Base-by-base conservation (phyloP, 441 rosid species). In the Erysimum cheiri region DNA sequence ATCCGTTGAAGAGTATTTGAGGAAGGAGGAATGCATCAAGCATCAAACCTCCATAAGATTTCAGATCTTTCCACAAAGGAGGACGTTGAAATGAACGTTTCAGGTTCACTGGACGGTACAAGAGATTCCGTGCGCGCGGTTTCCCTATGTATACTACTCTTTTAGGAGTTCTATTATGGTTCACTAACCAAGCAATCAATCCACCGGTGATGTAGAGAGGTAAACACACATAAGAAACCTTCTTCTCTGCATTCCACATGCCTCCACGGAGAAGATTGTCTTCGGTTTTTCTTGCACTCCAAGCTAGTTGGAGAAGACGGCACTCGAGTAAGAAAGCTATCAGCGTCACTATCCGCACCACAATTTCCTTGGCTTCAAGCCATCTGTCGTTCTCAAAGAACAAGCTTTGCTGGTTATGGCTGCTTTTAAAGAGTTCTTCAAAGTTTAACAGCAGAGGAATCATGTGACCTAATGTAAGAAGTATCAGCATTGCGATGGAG, bases 281-380 rank as follows among this genome's bases (percentile, higher is more conserved):
- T 49, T 67, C 86, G 12, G 72, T 69, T 64, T 70, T 76, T 78
- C 97, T 84, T 49, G 88, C 79, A 33, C 85, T 84, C 97, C 94
- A 92, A 49, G 86, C 77, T 70, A 87, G 83, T 72, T 86, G 97
- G 70, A 94, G 90, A 75, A 94, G 84, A 40, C 88, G 85, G 29
- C 88, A 88, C 75, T 90, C 87, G 72, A 94, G 77, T 80, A 94
- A 89, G 76, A 92, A 90, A 64, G 94, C 99, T 50, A 90, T 75
- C 90, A 94, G 83, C 4, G 91, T 91, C 26, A 90, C 93, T 63
- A 83, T 82, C 78, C 98, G 79, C 36, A 92, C 97, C 32, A 87
- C 74, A 69, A 92, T 90, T 76, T 94, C 94, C 69, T 94, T 87
- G 56, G 84, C 88, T 80, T 90, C 91, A 4, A 94, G 84, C 99